Evolutionary conservation across 768 basidiomycete genomes (phyloP).

Genomic region (Hygrophorus russula): DNA sequence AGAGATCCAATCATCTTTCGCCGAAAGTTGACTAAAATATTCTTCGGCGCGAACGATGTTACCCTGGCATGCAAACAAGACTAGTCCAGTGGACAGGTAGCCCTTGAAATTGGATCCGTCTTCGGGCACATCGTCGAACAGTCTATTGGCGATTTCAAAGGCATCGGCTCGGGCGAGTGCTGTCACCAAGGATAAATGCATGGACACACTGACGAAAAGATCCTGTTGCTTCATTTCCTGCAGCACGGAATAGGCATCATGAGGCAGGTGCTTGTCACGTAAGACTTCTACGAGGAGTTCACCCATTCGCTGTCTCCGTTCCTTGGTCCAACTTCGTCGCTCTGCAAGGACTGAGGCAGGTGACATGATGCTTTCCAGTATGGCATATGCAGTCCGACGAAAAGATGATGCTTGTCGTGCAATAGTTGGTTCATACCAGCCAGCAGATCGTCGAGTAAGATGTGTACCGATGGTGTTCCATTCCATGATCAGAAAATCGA

Average conservation of each 20-base stretch:
- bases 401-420: slow-evolving; percentile 5
- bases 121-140: slow-evolving; percentile 24
- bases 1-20: slow-evolving; percentile 16
- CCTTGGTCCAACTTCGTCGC: slow-evolving; percentile 14
- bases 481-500: slow-evolving; percentile 29
- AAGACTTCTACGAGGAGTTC: slow-evolving; percentile 31
- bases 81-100: slow-evolving; percentile 34
- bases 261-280: slow-evolving; percentile 18
- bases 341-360: slow-evolving; percentile 17
- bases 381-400: slow-evolving; percentile 7
- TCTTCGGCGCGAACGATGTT: slow-evolving; percentile 30
- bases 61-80: slow-evolving; percentile 42
- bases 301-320: slow-evolving; percentile 20
- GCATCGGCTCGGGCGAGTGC: slow-evolving; percentile 27
- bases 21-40: slow-evolving; percentile 27
- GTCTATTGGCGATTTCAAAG: slow-evolving; percentile 30
- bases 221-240: slow-evolving; percentile 26
- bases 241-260: slow-evolving; percentile 29
- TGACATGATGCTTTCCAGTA: slow-evolving; percentile 18
- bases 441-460: slow-evolving; percentile 4
- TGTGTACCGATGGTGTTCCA: slow-evolving; percentile 21
- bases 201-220: slow-evolving; percentile 16
- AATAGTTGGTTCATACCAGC: not conserved
- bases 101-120: slow-evolving; percentile 8
- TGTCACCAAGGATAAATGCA: slow-evolving; percentile 27